A percentile compares a stretch with the other conserved stretches of the same genome.
phyloP scores from a whole-genome alignment of 73 alveolate genomes.

The Paramecium octaurelia region DNA sequence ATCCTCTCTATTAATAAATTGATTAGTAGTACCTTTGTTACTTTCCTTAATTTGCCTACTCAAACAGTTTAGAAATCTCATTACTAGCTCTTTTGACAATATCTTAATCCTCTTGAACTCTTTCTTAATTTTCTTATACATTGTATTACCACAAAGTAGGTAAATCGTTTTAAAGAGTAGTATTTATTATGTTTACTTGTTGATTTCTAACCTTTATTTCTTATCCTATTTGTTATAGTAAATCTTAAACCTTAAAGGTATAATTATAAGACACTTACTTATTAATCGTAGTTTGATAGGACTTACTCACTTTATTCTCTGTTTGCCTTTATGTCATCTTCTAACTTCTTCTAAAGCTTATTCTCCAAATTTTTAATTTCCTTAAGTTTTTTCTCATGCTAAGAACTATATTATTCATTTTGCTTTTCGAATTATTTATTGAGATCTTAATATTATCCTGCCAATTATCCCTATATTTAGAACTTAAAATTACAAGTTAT shows the following conservation, averaged over 20 bases:
- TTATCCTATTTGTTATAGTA: background rate
- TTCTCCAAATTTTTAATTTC: background rate
- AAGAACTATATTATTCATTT: background rate
- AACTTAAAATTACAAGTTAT: background rate
- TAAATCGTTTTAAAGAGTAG: background rate
- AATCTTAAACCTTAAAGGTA: background rate
- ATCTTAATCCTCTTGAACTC: constrained; percentile 7
- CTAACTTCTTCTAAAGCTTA: background rate
- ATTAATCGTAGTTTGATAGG: background rate
- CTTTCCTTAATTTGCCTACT: background rate
- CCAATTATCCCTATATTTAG: background rate
- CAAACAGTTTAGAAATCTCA: background rate
- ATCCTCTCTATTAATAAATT: constrained; percentile 1
- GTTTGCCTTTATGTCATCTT: background rate
- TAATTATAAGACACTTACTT: background rate
- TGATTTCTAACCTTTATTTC: background rate
- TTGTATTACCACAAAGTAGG: background rate
- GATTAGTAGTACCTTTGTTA: background rate
- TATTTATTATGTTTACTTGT: background rate
- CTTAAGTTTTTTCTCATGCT: background rate
- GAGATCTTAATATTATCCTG: background rate
- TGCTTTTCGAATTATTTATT: background rate
- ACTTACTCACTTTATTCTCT: background rate
- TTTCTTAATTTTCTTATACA: background rate
- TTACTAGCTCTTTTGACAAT: background rate